These are phyloP conservation scores for Tolypocladium pustulatum DNA, from an alignment of 2,329 filamentous ascomycete species.

Conservation along the genomic window DNA sequence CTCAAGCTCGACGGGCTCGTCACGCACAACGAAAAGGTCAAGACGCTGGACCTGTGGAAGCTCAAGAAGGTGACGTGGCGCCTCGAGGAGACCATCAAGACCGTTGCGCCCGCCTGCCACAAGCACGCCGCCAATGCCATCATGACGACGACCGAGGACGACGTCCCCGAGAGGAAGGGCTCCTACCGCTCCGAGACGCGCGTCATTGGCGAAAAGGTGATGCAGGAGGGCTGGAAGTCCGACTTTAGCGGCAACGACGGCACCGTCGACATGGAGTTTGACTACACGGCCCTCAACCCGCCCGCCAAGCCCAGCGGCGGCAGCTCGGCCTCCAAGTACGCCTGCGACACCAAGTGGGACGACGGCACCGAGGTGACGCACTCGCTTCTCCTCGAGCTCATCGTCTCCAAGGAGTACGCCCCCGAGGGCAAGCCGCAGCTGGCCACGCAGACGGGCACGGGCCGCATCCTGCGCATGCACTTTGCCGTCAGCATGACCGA, in stretches of 20 bases:
- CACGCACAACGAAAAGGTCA: constrained; percentile 53
- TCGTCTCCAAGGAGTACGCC: constrained; percentile 83
- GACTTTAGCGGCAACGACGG: constrained; percentile 42
- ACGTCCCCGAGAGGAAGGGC: constrained; percentile 44
- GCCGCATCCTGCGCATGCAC: constrained; percentile 84
- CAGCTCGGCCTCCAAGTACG: constrained; percentile 39
- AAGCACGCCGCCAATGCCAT: constrained; percentile 52
- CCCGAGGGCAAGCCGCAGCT: constrained; percentile 57
- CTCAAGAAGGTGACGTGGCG: constrained; percentile 88
- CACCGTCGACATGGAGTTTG: constrained; percentile 43
- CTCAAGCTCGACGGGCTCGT: constrained; percentile 83
- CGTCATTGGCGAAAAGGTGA: constrained; percentile 67
- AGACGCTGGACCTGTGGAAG: constrained; percentile 72
- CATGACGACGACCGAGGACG: constrained; percentile 7
- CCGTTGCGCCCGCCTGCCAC: constrained; percentile 67
- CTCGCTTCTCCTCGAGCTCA: constrained; percentile 81
- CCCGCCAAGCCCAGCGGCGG: constrained; percentile 22
- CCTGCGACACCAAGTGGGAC: constrained; percentile 66
- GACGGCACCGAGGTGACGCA: constrained; percentile 74
- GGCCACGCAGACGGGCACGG: constrained; percentile 78
- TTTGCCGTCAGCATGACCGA: constrained; percentile 78
- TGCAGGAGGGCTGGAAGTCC: constrained; percentile 86
- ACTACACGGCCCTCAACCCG: constrained; percentile 23
- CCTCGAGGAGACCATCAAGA: constrained; percentile 78
- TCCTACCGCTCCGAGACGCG: constrained; percentile 64